phyloP scores from a whole-genome alignment of 1,139 yeast genomes.

The Yamadazyma songkhlaensis region DNA sequence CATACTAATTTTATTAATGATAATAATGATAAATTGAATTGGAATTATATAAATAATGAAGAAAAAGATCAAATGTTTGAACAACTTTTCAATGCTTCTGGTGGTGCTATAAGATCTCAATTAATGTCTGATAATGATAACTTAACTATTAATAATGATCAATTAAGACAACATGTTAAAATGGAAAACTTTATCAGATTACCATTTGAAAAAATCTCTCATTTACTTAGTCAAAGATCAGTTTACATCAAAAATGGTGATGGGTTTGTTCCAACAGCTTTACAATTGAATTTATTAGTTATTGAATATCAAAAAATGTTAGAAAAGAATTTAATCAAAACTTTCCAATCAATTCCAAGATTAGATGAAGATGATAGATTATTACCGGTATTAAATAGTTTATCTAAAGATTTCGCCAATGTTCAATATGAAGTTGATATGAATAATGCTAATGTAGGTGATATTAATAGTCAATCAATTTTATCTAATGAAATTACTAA shows the following conservation, averaged over 20 bases:
- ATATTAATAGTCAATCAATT: slow-evolving; percentile 64
- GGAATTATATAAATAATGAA: slow-evolving; percentile 65
- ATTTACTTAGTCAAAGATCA: slow-evolving; percentile 65
- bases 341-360: slow-evolving; percentile 78
- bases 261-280: slow-evolving; percentile 82
- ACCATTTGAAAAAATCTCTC: slow-evolving; percentile 83
- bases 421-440: slow-evolving; percentile 45
- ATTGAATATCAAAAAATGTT: slow-evolving; percentile 64
- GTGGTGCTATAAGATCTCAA: slow-evolving; percentile 30
- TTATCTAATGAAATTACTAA: slow-evolving; percentile 51
- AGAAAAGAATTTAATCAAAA: slow-evolving; percentile 51
- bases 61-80: slow-evolving; percentile 56
- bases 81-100: slow-evolving; percentile 54
- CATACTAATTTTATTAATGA: slow-evolving; percentile 65
- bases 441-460: slow-evolving; percentile 33
- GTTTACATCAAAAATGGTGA: slow-evolving; percentile 65
- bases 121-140: slow-evolving; percentile 30
- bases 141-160: slow-evolving; percentile 36
- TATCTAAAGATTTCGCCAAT: slow-evolving; percentile 70
- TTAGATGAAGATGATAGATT: slow-evolving; percentile 91
- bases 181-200: slow-evolving; percentile 71
- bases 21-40: slow-evolving; percentile 53
- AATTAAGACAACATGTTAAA: slow-evolving; percentile 41
- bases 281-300: slow-evolving; percentile 68
- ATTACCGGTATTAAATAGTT: slow-evolving; percentile 75